Conservation (phyloP, 2,329 filamentous ascomycete species). For the Lithohypha guttulata region DNA sequence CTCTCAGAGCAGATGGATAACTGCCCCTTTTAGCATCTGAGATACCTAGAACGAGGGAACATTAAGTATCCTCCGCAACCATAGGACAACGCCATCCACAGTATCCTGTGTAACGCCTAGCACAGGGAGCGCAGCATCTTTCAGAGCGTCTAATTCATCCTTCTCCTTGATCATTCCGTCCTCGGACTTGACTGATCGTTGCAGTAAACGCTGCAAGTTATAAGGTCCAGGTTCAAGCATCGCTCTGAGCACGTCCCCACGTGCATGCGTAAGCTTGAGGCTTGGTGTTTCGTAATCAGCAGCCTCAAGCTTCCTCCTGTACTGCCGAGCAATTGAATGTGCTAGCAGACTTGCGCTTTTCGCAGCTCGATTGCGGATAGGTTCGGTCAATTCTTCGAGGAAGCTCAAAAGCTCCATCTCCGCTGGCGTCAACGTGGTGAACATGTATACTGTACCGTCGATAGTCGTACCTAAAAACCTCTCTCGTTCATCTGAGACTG, state of each 20-base stretch:
- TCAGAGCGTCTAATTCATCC: conserved; percentile 2
- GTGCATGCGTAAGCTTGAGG: conserved; percentile 16
- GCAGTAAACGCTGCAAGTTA: conserved; percentile 15
- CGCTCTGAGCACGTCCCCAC: conserved; percentile 12
- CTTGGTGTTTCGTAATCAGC: neutral
- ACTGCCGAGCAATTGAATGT: conserved; percentile 2
- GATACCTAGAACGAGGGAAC: conserved; percentile 10
- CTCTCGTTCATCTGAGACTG: neutral
- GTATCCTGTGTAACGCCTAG: conserved; percentile 12
- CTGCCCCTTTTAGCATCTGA: too few species aligned
- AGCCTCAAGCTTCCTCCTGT: neutral
- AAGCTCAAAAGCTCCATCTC: conserved; percentile 61
- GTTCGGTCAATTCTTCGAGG: conserved; percentile 56
- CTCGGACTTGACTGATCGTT: conserved; percentile 8
- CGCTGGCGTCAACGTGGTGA: conserved; percentile 52
- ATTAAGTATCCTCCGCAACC: conserved; percentile 17
- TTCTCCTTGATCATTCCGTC: conserved; percentile 11
- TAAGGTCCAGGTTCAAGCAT: conserved; percentile 20
- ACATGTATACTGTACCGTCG: conserved; percentile 59
- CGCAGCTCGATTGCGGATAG: conserved; percentile 24
- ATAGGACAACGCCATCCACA: conserved; percentile 13
- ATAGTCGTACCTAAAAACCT: conserved; percentile 55
- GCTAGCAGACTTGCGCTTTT: conserved; percentile 9
- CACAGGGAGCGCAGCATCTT: conserved; percentile 7
- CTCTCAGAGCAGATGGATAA: too few species aligned